Conservation (phyloP, 139 green algal species). For the Gonium pectorale region DNA sequence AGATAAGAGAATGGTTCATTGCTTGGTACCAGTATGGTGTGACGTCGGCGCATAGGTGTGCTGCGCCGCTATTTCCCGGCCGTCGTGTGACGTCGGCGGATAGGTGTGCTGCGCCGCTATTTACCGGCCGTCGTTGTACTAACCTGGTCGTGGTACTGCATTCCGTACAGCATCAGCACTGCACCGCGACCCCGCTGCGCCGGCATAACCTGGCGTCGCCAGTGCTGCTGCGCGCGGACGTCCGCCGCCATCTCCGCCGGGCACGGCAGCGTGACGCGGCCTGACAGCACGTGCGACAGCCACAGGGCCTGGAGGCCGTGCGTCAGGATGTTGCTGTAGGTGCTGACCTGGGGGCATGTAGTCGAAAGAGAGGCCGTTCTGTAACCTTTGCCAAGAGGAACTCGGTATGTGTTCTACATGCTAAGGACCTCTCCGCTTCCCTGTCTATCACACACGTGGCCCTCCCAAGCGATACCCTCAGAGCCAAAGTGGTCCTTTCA, state of each 20-base stretch:
- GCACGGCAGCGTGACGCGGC: background rate
- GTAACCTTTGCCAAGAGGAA: too few relatives aligned
- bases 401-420: too few relatives aligned
- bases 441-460: too few relatives aligned
- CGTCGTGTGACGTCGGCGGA: background rate
- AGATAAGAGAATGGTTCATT: background rate
- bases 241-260: conserved; percentile 25
- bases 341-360: conserved; percentile 17
- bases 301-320: conserved; percentile 19
- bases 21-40: background rate
- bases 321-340: conserved; percentile 43
- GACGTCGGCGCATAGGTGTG: background rate
- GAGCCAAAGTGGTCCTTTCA: too few relatives aligned
- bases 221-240: conserved; percentile 21
- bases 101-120: background rate
- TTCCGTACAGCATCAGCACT: conserved; percentile 39
- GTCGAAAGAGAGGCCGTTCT: too few relatives aligned
- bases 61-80: background rate
- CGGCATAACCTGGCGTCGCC: conserved; percentile 25
- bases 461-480: too few relatives aligned
- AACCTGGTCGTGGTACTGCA: conserved; percentile 12
- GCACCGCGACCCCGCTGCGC: background rate
- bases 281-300: conserved; percentile 1
- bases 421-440: too few relatives aligned
- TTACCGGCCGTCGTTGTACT: background rate